Base-by-base conservation (phyloP, 2,329 filamentous ascomycete genomes). In the Macrophomina pseudophaseolina region DNA sequence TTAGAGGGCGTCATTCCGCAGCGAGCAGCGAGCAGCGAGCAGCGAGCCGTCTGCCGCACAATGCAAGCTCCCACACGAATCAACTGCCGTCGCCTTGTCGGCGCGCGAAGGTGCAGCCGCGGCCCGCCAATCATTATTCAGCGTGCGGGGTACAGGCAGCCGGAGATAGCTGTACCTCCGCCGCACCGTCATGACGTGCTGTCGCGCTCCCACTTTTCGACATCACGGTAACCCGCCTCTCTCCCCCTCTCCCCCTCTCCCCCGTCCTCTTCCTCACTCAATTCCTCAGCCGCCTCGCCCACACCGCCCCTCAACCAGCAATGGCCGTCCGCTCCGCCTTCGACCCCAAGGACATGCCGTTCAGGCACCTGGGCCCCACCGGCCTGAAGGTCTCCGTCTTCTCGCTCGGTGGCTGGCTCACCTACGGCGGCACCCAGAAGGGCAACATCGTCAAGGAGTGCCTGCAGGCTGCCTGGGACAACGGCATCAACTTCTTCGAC, bases 351-450 rank as follows among this genome's bases (percentile, higher is more conserved):
- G 80, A 84, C 73, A 84, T 81, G 79, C 73, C 76, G 18, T 79
- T 78, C 72, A 79, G 82, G 68, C 77, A 82, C 70, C 76, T 83
- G 5, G 81, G 80, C 23, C 80, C 80, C 5, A 78, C 79, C 51
- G 82, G 82, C 65, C 75, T 84, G 40, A 84, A 84, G 74, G 82
- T 84, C 32, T 83, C 80, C n/a, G 77, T 83, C 67, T 74, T 84
- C 68, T 82, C 80, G n/a, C 77, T 84, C 5, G 82, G 82, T 18
- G 82, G 78, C 32, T 80, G 77, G 77, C 71, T 80, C 67, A 83
- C 81, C 7, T 82, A 83, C 60, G 82, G 82, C 59, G 82, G 82
- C 44, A 84, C 82, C 4, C 82, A 84, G 69, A 83, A 82, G 72
- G 80, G 81, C 63, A 79, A 74, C 70, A 80, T 83, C 53, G 82